Evolutionary conservation across 1,284 basidiomycete genomes (phyloP).

Genomic region (Cutaneotrichosporon cyanovorans): DNA sequence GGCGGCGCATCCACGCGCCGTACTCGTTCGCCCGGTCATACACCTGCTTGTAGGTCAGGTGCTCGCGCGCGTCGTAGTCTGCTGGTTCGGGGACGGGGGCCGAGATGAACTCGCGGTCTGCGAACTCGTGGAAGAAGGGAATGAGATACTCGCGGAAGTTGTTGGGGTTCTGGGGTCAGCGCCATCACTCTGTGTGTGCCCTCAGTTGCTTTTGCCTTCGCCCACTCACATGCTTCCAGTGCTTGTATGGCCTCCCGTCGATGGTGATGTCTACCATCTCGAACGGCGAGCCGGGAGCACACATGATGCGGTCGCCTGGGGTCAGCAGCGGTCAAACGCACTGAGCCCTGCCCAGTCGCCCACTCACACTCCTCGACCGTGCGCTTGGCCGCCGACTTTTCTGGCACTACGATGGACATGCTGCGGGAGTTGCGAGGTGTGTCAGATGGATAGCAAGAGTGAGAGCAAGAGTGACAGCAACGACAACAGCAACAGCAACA

Average conservation of each 20-base stretch:
- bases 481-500: no score
- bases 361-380: neutral
- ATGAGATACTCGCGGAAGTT: constrained; percentile 2
- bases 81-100: constrained; percentile 5
- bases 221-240: constrained; percentile 36
- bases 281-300: constrained; percentile 26
- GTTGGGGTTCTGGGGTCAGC: neutral
- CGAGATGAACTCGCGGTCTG: neutral
- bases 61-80: constrained; percentile 2
- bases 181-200: no score
- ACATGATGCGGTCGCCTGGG: constrained; percentile 3
- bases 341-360: no score
- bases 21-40: constrained; percentile 17
- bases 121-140: neutral
- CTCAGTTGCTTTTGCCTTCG: neutral
- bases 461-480: no score
- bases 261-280: constrained; percentile 32
- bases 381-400: neutral
- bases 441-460: no score
- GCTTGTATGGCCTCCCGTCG: constrained; percentile 19
- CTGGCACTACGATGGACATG: neutral
- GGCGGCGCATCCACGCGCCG: constrained; percentile 26
- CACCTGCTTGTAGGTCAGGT: constrained; percentile 14
- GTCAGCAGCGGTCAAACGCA: no score
- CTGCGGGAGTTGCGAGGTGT: no score